Evolutionary conservation across 139 green algal genomes (phyloP).

Genomic region (Volvox africanus): DNA sequence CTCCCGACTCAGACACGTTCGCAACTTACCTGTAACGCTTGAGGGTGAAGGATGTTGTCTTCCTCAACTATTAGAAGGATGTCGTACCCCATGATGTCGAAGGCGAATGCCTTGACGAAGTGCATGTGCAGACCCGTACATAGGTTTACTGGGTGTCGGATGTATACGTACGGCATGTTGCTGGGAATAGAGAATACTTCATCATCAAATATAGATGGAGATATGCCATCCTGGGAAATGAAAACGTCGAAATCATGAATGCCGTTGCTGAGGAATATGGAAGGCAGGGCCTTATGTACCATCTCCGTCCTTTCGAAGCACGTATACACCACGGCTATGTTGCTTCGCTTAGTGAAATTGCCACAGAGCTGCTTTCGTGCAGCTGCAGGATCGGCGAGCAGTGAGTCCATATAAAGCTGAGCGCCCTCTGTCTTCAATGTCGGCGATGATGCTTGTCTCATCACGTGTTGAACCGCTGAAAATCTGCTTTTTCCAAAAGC

Average conservation of each 20-base stretch:
- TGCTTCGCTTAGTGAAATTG: not conserved
- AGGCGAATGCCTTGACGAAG: slow-evolving; percentile 16
- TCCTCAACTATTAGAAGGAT: not conserved
- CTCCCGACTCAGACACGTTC: too few species aligned
- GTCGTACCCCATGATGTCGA: slow-evolving; percentile 27
- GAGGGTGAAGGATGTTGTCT: not conserved
- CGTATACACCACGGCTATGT: not conserved
- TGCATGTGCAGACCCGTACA: not conserved
- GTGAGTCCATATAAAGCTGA: not conserved
- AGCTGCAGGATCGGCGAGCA: not conserved
- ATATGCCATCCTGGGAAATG: slow-evolving; percentile 14
- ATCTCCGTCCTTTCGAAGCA: slow-evolving; percentile 12
- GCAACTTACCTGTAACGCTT: not conserved
- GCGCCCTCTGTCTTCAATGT: not conserved
- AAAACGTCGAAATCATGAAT: not conserved
- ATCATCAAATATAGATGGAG: not conserved
- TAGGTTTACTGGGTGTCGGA: not conserved
- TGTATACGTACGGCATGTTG: not conserved
- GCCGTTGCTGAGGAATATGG: not conserved
- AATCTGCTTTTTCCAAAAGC: too few species aligned
- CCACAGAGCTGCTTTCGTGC: not conserved
- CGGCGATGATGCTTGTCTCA: too few species aligned
- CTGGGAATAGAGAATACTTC: not conserved
- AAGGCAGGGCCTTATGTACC: not conserved
- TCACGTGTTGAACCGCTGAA: too few species aligned